These are phyloP conservation scores for Hepatocystis sp. DNA, from an alignment of 169 alveolate species.

Conservation along the genomic window DNA sequence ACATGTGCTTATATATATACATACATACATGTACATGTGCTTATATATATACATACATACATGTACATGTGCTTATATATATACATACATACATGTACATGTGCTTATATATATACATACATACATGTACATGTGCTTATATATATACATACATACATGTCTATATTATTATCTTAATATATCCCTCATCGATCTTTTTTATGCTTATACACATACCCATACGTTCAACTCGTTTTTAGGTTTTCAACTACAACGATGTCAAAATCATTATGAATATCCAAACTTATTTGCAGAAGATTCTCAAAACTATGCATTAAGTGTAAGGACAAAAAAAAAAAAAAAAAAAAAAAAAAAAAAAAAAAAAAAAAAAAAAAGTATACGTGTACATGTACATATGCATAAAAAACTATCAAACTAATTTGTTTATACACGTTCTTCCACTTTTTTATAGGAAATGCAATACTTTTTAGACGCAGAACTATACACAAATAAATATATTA, in stretches of 20 bases:
- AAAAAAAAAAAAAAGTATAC: neutral
- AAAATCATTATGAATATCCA: constrained; percentile 67
- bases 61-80: too few species aligned
- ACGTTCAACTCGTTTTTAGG: constrained; percentile 10
- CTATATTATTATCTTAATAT: too few species aligned
- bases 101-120: too few species aligned
- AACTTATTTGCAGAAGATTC: constrained; percentile 32
- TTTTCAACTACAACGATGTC: constrained; percentile 55
- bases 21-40: too few species aligned
- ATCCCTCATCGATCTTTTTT: too few species aligned
- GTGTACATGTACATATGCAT: neutral
- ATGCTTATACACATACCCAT: too few species aligned
- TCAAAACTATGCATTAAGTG: constrained; percentile 25
- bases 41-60: too few species aligned
- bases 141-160: too few species aligned
- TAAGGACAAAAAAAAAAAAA: neutral
- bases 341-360: neutral
- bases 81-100: too few species aligned
- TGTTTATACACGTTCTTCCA: neutral
- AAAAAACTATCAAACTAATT: neutral
- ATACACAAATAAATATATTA: constrained; percentile 45
- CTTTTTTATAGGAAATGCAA: constrained; percentile 24
- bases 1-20: too few species aligned
- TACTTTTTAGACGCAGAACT: constrained; percentile 44
- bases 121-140: too few species aligned